Evolutionary conservation across 2,329 filamentous ascomycete genomes (phyloP), one percentile per base, ranked within the genome.

Genomic region (Penicillium sp.): DNA sequence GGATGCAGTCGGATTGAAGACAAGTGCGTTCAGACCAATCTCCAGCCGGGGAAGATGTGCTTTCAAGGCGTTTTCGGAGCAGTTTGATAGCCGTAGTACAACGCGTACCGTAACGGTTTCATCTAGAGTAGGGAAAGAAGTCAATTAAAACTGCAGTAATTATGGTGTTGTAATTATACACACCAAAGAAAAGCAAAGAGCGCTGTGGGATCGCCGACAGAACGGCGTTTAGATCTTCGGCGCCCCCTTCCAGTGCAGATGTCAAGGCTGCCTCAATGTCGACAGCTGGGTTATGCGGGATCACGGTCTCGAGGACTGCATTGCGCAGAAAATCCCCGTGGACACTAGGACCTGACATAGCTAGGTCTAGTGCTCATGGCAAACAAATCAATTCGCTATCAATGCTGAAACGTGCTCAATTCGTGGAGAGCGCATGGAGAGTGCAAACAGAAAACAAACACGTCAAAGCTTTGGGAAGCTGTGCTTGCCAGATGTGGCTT

Each of bases 121-220:
- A 79, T 84, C 81, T 84, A 69, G 59, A 69, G 73, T 78, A 82
- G 78, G 77, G 77, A 80, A 74, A 77, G 11, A 24, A 30, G 30
- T 58, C 49, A 53, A 49, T 28, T 52, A 51, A 45, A 33, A 23
- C 24, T 40, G 35, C 3, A 8, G 8, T 5, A 2, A 40, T 20
- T 40, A 18, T 40, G 35, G 35, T 7, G n/a, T 6, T 18, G 56
- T 38, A 47, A 43, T 21, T 45, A 12, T 40, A 53, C 70, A 47
- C 69, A 77, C 81, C 81, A 61, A 82, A 81, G 26, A 83, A 78
- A 14, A 84, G 66, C 18, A 80, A 68, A 28, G 77, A 73, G 59
- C 81, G 75, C 61, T 83, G 79, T 20, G 73, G 68, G 51, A 83
- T 73, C 47, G 74, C 76, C 2, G 79, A 75, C 20, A 82, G 65